Percentiles rank a stretch among this genome's conserved stretches.
Conservation (phyloP, 805 yeast genomes). For the Suhomyces vadensis region DNA sequence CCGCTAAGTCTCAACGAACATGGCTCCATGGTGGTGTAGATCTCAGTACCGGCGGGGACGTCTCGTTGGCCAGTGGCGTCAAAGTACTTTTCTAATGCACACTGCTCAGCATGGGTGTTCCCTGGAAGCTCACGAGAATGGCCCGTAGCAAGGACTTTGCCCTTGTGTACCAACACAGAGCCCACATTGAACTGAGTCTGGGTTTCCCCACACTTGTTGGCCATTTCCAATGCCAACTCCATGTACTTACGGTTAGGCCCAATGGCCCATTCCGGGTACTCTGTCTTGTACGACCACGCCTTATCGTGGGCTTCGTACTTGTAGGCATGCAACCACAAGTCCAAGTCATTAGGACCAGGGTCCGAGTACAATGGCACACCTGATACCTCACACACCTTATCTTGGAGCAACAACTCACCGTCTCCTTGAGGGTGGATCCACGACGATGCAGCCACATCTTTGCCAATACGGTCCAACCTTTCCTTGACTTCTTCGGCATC, state of each 20-base stretch:
- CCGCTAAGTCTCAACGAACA: conserved; percentile 89
- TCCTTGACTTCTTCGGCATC: conserved; percentile 43
- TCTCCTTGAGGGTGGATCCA: conserved; percentile 60
- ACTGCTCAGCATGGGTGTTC: conserved; percentile 96
- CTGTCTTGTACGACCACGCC: conserved; percentile 74
- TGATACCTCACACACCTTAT: conserved; percentile 63
- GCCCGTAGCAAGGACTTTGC: conserved; percentile 73
- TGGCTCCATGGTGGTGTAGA: conserved; percentile 98
- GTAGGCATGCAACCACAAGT: conserved; percentile 89
- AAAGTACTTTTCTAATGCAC: conserved; percentile 79
- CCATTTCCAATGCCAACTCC: conserved; percentile 76
- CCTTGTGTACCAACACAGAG: conserved; percentile 67
- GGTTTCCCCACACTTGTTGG: conserved; percentile 77
- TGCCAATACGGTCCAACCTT: conserved; percentile 67
- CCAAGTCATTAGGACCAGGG: conserved; percentile 86
- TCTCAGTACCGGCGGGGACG: conserved; percentile 73
- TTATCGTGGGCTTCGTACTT: conserved; percentile 61
- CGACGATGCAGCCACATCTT: conserved; percentile 61
- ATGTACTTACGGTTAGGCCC: conserved; percentile 59
- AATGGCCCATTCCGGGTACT: conserved; percentile 81
- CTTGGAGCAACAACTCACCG: conserved; percentile 65
- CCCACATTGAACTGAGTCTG: conserved; percentile 94
- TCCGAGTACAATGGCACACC: conserved; percentile 73
- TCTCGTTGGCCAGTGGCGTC: conserved; percentile 30
- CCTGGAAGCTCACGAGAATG: conserved; percentile 90